Evolutionary conservation across 169 alveolate species (phyloP).

Genomic region (Neospora caninum): DNA sequence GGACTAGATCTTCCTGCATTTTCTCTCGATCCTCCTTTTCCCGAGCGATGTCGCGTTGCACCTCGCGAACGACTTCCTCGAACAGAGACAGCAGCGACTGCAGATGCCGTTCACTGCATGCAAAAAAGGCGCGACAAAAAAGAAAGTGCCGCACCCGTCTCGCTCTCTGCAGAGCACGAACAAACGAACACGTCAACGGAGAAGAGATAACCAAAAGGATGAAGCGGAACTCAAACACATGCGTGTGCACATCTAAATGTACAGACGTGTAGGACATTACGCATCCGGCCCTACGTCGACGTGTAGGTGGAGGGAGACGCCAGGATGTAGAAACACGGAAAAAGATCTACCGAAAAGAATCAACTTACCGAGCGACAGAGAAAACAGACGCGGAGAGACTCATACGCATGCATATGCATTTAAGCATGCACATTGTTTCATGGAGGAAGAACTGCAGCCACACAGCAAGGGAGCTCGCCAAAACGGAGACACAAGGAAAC

Average conservation of each 20-base stretch:
- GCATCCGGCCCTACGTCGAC: too few species aligned
- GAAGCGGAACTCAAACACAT: too few species aligned
- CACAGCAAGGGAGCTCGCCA: neutral
- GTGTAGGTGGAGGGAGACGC: too few species aligned
- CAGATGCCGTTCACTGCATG: constrained; percentile 13
- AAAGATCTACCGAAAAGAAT: too few species aligned
- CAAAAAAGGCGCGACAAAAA: neutral
- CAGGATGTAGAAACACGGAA: too few species aligned
- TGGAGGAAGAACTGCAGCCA: neutral
- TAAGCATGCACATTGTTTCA: neutral
- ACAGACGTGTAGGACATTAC: too few species aligned
- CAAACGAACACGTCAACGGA: neutral
- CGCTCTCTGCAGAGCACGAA: neutral
- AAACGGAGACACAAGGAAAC: neutral
- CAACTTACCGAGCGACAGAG: too few species aligned
- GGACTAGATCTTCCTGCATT: neutral
- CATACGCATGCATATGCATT: neutral
- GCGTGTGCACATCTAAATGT: too few species aligned
- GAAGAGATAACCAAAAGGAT: neutral
- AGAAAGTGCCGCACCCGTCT: neutral
- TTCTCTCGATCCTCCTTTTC: constrained; percentile 32
- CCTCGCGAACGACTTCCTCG: constrained; percentile 35
- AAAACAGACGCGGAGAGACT: neutral
- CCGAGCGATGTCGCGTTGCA: neutral
- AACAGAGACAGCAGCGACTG: constrained; percentile 21